Evolutionary conservation across 257 asterid genomes (phyloP).

Genomic region (Gardenia jasminoides): DNA sequence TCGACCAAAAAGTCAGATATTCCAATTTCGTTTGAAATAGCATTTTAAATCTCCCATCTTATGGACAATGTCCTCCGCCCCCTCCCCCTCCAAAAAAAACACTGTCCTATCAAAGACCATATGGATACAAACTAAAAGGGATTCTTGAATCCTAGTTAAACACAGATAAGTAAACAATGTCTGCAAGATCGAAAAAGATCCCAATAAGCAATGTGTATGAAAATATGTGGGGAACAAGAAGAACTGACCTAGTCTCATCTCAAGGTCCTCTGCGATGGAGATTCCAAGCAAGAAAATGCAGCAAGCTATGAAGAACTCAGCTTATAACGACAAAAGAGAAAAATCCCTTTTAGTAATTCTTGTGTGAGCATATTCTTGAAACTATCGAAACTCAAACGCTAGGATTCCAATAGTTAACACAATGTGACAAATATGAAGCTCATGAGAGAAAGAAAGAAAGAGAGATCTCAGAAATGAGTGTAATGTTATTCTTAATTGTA

Average conservation of each 20-base stretch:
- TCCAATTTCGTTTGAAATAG: slow-evolving; percentile 1
- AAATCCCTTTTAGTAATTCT: slow-evolving; percentile 15
- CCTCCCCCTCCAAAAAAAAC: no score
- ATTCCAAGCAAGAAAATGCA: slow-evolving; percentile 16
- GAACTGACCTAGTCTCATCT: slow-evolving; percentile 65
- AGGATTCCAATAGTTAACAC: background rate
- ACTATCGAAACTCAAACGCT: background rate
- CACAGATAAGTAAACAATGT: background rate
- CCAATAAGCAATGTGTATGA: background rate
- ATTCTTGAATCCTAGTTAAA: background rate
- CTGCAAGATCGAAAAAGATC: background rate
- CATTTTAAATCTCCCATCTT: background rate
- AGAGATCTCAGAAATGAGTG: slow-evolving; percentile 5
- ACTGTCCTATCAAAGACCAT: background rate
- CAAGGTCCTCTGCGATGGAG: slow-evolving; percentile 26
- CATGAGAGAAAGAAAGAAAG: background rate
- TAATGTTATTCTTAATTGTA: background rate
- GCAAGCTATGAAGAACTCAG: slow-evolving; percentile 22
- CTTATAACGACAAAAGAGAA: slow-evolving; percentile 10
- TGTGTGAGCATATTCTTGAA: slow-evolving; percentile 30
- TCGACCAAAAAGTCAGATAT: background rate
- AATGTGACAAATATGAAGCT: slow-evolving; percentile 14
- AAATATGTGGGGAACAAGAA: background rate
- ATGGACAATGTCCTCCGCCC: no score
- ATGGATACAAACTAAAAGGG: background rate